Evolutionary conservation across 108 stramenopile genomes (phyloP).

Genomic region (Cylindrotheca fusiformis): DNA sequence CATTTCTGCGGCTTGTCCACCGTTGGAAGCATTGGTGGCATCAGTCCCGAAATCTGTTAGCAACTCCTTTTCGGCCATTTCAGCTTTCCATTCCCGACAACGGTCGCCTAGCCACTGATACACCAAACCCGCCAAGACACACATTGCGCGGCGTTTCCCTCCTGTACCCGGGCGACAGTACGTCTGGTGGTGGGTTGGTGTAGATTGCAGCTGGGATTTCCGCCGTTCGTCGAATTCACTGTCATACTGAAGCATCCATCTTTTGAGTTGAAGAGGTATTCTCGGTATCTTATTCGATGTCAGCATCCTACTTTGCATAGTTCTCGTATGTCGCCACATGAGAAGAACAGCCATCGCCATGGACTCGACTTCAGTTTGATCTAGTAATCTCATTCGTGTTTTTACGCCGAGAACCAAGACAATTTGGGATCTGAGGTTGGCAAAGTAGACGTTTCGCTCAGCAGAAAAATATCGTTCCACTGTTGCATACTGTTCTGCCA

Average conservation of each 20-base stretch:
- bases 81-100: slow-evolving; percentile 78
- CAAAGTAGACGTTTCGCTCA: slow-evolving; percentile 27
- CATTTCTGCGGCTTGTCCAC: slow-evolving; percentile 5
- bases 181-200: neutral
- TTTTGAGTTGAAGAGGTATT: slow-evolving; percentile 26
- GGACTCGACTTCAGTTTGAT: slow-evolving; percentile 26
- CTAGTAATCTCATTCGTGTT: slow-evolving; percentile 28
- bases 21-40: slow-evolving; percentile 5
- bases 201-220: neutral
- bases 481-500: slow-evolving; percentile 20
- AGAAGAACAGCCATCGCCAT: slow-evolving; percentile 22
- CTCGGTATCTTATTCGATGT: neutral
- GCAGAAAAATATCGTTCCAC: slow-evolving; percentile 27
- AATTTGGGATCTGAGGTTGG: slow-evolving; percentile 24
- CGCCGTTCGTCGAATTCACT: neutral
- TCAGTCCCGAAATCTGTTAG: slow-evolving; percentile 27
- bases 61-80: slow-evolving; percentile 63
- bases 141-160: slow-evolving; percentile 50
- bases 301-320: slow-evolving; percentile 22
- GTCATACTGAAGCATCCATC: slow-evolving; percentile 28
- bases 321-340: slow-evolving; percentile 26
- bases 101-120: slow-evolving; percentile 64
- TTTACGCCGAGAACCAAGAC: slow-evolving; percentile 32
- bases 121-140: slow-evolving; percentile 52
- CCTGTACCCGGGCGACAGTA: slow-evolving; percentile 27